These are phyloP conservation scores for Fusarium globosum DNA, from an alignment of 2,329 filamentous ascomycete species.

Conservation along the genomic window DNA sequence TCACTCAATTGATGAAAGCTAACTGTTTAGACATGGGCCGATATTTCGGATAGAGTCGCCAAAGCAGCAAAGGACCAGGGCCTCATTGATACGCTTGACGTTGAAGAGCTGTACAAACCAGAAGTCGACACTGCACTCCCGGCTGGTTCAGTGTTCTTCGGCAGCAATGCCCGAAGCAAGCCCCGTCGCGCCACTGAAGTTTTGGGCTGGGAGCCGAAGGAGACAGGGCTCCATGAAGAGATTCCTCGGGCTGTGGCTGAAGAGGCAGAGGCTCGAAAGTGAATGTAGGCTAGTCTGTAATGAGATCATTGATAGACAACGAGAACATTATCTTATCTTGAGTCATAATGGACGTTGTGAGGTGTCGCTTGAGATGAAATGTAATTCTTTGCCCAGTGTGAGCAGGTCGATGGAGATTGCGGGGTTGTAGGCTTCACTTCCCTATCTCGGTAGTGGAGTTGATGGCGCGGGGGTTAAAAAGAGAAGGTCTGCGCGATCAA, in stretches of 20 bases:
- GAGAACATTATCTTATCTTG: neutral
- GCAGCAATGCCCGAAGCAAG: constrained; percentile 65
- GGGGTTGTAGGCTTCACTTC: constrained; percentile 23
- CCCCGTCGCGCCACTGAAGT: constrained; percentile 63
- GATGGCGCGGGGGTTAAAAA: constrained; percentile 11
- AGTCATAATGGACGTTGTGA: neutral
- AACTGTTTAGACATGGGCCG: constrained; percentile 42
- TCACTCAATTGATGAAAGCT: neutral
- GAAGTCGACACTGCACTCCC: constrained; percentile 58
- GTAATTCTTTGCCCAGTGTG: neutral
- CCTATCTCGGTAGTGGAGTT: constrained; percentile 13
- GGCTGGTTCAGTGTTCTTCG: constrained; percentile 62
- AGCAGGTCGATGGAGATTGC: constrained; percentile 13
- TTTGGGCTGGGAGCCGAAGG: constrained; percentile 65
- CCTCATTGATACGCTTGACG: constrained; percentile 34
- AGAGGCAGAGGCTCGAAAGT: constrained; percentile 32
- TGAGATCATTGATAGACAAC: neutral
- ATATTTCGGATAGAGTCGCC: constrained; percentile 47
- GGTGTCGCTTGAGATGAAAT: neutral
- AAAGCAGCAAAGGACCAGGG: constrained; percentile 44
- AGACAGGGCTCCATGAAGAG: constrained; percentile 59
- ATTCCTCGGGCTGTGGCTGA: constrained; percentile 45
- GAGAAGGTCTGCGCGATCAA: constrained; percentile 38
- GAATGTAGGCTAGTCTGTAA: neutral
- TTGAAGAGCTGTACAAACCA: constrained; percentile 49